These are phyloP conservation scores for Drechslerella stenobrocha DNA, from an alignment of 2,329 filamentous ascomycete species.

Conservation along the genomic window DNA sequence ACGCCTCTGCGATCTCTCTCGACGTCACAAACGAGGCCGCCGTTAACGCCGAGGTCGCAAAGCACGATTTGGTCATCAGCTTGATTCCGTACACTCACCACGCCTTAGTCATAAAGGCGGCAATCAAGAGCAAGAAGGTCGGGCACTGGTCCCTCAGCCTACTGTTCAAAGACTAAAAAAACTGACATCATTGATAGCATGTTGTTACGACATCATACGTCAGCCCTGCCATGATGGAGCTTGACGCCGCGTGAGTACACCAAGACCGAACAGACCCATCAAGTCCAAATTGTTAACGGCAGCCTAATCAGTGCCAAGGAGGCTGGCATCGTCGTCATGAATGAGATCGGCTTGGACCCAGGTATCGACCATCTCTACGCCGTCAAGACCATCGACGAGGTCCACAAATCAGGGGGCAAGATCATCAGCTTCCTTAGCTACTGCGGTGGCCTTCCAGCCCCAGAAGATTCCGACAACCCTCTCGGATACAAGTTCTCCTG, in stretches of 20 bases:
- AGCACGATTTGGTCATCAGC: slow-evolving; percentile 76
- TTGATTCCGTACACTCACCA: slow-evolving; percentile 93
- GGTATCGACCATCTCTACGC: slow-evolving; percentile 77
- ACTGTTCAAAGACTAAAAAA: too few relatives aligned
- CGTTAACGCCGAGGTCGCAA: slow-evolving; percentile 76
- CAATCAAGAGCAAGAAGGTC: slow-evolving; percentile 92
- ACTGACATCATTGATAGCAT: too few relatives aligned
- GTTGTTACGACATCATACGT: slow-evolving; percentile 95
- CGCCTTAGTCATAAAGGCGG: slow-evolving; percentile 85
- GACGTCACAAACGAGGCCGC: slow-evolving; percentile 77
- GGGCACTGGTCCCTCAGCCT: too few relatives aligned
- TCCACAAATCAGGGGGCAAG: slow-evolving; percentile 86
- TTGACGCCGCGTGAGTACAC: too few relatives aligned
- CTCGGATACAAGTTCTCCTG: slow-evolving; percentile 91
- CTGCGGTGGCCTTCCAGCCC: slow-evolving; percentile 76
- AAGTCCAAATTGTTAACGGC: too few relatives aligned
- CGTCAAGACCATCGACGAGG: slow-evolving; percentile 81
- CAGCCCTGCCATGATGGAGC: slow-evolving; percentile 86
- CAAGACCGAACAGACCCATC: too few relatives aligned
- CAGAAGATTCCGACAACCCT: slow-evolving; percentile 80
- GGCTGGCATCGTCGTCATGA: slow-evolving; percentile 95
- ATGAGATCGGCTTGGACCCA: slow-evolving; percentile 80
- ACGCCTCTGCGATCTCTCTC: slow-evolving; percentile 75
- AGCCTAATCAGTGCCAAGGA: slow-evolving; percentile 75
- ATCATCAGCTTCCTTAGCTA: slow-evolving; percentile 78